Base-by-base conservation (phyloP, 1,284 basidiomycete genomes). In the Vanrija sp. region DNA sequence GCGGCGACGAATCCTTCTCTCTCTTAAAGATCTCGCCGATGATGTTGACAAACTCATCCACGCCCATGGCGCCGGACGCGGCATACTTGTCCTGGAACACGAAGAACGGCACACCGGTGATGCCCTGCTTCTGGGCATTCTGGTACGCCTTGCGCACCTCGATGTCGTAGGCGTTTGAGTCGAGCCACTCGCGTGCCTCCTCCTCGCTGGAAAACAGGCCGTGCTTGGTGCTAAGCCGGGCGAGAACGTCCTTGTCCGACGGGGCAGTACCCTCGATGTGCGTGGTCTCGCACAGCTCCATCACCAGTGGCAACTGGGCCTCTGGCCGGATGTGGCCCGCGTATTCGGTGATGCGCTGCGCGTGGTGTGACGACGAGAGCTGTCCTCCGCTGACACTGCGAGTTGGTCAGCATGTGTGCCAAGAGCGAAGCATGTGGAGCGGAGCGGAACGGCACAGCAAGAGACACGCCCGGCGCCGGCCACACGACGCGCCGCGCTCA, bases 21-120 rank as follows among this genome's bases (percentile, higher is more conserved):
- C 31, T 27, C 16, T 27, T 20, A 36, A 44, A 24, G 39, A 56
- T 41, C 38, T 51, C 41, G 9, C 12, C 18, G 60, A 68, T 58
- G 46, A 79, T 73, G 19, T 74, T 66, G 54, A 75, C 64, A 61
- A 80, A 80, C 41, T 75, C 70, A 14, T 78, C 77, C 18, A 75
- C 69, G 23, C 77, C 77, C 54, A 78, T 71, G 2, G 78, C 78
- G 5, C 76, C 75, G 18, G 64, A 68, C 20, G 71, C 64, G 6
- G 69, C 75, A 44, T 69, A 75, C 53, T 70, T 73, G 27, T 64
- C 65, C 39, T 75, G 62, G 38, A 75, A 67, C 8, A 75, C 67
- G 27, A 77, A 76, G 68, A 77, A 78, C 5, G 78, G 78, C 0
- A 79, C 77, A 15, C 77, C 78, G 0, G 69, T 68, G 43, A 78